Base-by-base conservation (phyloP, 2,329 filamentous ascomycete species). In the Pseudocercospora pini-densiflorae region DNA sequence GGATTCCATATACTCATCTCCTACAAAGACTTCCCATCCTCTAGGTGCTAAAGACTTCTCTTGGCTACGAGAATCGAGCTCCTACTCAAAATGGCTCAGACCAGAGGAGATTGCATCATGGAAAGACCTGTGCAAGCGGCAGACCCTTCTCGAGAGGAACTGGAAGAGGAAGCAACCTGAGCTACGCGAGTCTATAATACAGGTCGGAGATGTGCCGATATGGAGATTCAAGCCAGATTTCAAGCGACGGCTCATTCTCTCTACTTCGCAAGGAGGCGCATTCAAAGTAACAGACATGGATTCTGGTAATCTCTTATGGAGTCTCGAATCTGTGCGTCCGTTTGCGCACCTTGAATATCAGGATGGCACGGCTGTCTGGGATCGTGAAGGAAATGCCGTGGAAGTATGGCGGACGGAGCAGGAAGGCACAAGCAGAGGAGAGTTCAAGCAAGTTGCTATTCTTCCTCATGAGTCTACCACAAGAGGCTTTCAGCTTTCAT, bases 341-440 rank as follows among this genome's bases (percentile, higher is more conserved):
- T 82, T 79, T 63, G 82, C 82, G 1, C 82, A 83, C 72, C 71
- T 84, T 10, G 82, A 84, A 61, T 84, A 84, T 62, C 77, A 83
- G 63, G 78, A 82, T 71, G 82, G 81, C 10, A 80, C 78, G 58
- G 81, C 78, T 1, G 81, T 81, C 2, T 84, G 80, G 71, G 82
- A 84, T 69, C 75, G 80, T 0, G 77, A 80, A 49, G 81, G 81
- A 2, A 78, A 83, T 70, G 77, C 79, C 0, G 68, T 84, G 0
- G 82, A 84, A 67, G 79, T 84, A 2, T 84, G 82, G 82, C 76
- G 79, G 62, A 75, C 79, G 0, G 79, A 77, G 23, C 43, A 75
- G 23, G 77, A 79, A 23, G 78, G 73, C 10, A 66, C 74, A 12
- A 54, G 67, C 12, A 76, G 79, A 33, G 81, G 81, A 16, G 75